phyloP scores from a whole-genome alignment of 2,329 filamentous ascomycete species.

The Fusarium nygamai region DNA sequence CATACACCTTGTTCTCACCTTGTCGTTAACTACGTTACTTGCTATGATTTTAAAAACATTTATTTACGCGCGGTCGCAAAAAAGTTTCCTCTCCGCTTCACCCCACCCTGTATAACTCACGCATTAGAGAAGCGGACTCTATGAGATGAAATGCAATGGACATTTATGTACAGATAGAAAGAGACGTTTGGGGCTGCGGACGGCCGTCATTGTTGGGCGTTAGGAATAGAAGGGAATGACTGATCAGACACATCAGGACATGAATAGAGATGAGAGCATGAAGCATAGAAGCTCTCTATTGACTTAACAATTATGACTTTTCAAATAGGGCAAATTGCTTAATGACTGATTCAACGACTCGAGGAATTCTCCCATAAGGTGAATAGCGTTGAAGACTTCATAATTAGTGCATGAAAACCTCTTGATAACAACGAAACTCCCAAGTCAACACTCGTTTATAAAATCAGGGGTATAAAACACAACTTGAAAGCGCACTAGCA shows the following conservation, averaged over 20 bases:
- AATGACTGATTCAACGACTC: neutral
- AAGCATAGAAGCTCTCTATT: conserved; percentile 39
- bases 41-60: conserved; percentile 23
- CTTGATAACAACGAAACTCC: conserved; percentile 5
- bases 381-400: neutral
- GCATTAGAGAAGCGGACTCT: conserved; percentile 26
- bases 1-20: conserved; percentile 21
- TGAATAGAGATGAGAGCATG: conserved; percentile 43
- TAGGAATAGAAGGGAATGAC: conserved; percentile 44
- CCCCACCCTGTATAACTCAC: conserved; percentile 15
- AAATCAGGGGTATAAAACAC: conserved; percentile 11
- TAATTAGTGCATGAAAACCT: neutral
- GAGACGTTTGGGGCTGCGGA: conserved; percentile 29
- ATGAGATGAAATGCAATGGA: conserved; percentile 36
- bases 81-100: conserved; percentile 11
- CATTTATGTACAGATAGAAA: conserved; percentile 44
- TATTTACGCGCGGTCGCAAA: conserved; percentile 18
- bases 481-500: neutral
- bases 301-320: conserved; percentile 5
- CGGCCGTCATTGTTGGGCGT: conserved; percentile 45
- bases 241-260: conserved; percentile 37
- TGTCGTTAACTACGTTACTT: conserved; percentile 29
- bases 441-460: neutral
- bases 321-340: neutral
- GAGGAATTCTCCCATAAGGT: neutral